phyloP scores from a whole-genome alignment of 129 eudicot genomes.

The Chrysanthemum makinoi region DNA sequence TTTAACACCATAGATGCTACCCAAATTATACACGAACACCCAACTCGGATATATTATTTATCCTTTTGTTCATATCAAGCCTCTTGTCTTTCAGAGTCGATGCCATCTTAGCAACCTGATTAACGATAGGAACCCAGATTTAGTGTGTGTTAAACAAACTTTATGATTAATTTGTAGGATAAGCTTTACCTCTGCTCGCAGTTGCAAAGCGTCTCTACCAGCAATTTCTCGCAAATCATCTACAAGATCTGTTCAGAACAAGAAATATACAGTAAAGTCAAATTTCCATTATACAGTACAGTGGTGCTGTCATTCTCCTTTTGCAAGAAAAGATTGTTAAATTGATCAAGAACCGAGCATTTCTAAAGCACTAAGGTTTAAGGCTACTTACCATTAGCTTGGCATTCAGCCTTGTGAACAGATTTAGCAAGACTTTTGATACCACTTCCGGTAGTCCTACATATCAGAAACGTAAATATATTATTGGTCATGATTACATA shows the following conservation, averaged over 20 bases:
- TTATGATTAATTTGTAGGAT: background rate
- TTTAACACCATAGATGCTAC: constrained; percentile 1
- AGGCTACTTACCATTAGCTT: constrained; percentile 64
- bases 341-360: background rate
- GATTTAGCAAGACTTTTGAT: constrained; percentile 69
- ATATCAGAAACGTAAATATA: constrained; percentile 11
- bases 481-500: constrained; percentile 14
- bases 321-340: background rate
- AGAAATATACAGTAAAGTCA: constrained; percentile 8
- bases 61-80: constrained; percentile 48
- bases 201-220: constrained; percentile 68
- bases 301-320: background rate
- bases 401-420: constrained; percentile 61
- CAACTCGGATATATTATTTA: constrained; percentile 69
- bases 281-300: background rate
- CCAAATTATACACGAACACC: constrained; percentile 58
- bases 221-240: constrained; percentile 80
- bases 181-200: constrained; percentile 68
- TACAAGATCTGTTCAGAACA: constrained; percentile 55
- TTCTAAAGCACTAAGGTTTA: constrained; percentile 4
- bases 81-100: constrained; percentile 60
- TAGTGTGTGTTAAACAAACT: background rate
- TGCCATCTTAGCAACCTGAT: constrained; percentile 89
- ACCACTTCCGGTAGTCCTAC: constrained; percentile 68
- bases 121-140: constrained; percentile 10